A percentile compares a stretch with the other conserved stretches of the same genome.
Evolutionary conservation across 1,284 basidiomycete genomes (phyloP).

Genomic region (Volvariella surrecta): DNA sequence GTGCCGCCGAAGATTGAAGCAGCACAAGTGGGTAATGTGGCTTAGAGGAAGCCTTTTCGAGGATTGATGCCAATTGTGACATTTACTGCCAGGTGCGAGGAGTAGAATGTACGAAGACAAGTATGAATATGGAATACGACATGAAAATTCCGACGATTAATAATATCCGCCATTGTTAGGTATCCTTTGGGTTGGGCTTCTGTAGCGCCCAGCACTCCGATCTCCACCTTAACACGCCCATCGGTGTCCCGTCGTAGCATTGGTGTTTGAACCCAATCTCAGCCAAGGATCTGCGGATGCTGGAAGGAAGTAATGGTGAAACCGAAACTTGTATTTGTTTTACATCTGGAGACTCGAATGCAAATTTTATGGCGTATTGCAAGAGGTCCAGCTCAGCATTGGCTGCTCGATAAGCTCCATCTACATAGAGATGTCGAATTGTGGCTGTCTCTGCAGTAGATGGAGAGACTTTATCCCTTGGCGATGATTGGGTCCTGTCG

Average conservation of each 20-base stretch:
- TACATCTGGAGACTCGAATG: conserved; percentile 41
- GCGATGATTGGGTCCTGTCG: conserved; percentile 33
- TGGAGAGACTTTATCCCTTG: conserved; percentile 8
- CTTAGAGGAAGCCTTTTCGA: too few species aligned
- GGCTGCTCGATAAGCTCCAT: conserved; percentile 49
- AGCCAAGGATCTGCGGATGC: conserved; percentile 32
- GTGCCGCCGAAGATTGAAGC: conserved; percentile 57
- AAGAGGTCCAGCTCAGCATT: conserved; percentile 63
- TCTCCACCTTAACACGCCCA: conserved; percentile 52
- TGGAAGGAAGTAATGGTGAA: conserved; percentile 45
- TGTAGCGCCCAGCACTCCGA: conserved; percentile 30
- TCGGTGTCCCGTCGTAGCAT: conserved; percentile 28
- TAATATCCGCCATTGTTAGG: too few species aligned
- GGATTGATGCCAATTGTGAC: too few species aligned
- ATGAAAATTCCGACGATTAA: too few species aligned
- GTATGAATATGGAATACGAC: too few species aligned
- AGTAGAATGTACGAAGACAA: too few species aligned
- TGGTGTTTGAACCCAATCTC: conserved; percentile 40
- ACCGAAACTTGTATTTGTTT: conserved; percentile 36
- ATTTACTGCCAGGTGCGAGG: too few species aligned
- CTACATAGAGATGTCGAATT: conserved; percentile 69
- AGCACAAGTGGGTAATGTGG: conserved; percentile 44
- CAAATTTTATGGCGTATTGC: conserved; percentile 43
- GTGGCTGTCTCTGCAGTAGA: conserved; percentile 25
- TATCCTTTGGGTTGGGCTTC: conserved; percentile 37